Percentiles rank a stretch among this genome's conserved stretches.
Conservation (phyloP, 1,284 basidiomycete species). For the Cryptococcus sp. region DNA sequence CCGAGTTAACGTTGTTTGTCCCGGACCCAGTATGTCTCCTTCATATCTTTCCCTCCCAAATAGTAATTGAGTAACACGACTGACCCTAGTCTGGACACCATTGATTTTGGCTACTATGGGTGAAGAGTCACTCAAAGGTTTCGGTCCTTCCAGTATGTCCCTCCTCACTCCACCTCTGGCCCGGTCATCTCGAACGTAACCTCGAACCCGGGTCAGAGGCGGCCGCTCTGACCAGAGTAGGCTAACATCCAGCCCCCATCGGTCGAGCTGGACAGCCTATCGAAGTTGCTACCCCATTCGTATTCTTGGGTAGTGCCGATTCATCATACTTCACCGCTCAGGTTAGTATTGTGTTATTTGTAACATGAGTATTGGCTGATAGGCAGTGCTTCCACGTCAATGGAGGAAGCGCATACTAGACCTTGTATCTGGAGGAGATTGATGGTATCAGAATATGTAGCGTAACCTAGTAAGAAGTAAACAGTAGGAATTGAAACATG, state of each 20-base stretch:
- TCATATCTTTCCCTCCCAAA: too few relatives aligned
- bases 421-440: background rate
- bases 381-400: slow-evolving; percentile 30
- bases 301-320: slow-evolving; percentile 56
- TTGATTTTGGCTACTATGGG: slow-evolving; percentile 54
- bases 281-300: slow-evolving; percentile 56
- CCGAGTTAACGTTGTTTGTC: slow-evolving; percentile 55
- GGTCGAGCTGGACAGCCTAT: slow-evolving; percentile 57
- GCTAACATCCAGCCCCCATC: slow-evolving; percentile 46
- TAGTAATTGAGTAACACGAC: too few relatives aligned
- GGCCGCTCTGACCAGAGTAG: too few relatives aligned
- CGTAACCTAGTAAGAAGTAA: too few relatives aligned
- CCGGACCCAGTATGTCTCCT: slow-evolving; percentile 49
- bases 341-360: slow-evolving; percentile 9
- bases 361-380: background rate
- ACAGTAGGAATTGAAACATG: too few relatives aligned
- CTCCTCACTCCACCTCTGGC: too few relatives aligned
- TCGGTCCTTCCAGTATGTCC: slow-evolving; percentile 45
- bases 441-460: too few relatives aligned
- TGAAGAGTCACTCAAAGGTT: slow-evolving; percentile 51
- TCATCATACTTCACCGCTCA: slow-evolving; percentile 54
- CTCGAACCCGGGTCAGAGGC: too few relatives aligned
- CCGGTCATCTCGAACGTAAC: background rate
- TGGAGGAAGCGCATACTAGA: slow-evolving; percentile 26
- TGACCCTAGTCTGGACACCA: slow-evolving; percentile 54